Evolutionary conservation across 352 stramenopile species (phyloP).

Genomic region (Phytophthora meadii): DNA sequence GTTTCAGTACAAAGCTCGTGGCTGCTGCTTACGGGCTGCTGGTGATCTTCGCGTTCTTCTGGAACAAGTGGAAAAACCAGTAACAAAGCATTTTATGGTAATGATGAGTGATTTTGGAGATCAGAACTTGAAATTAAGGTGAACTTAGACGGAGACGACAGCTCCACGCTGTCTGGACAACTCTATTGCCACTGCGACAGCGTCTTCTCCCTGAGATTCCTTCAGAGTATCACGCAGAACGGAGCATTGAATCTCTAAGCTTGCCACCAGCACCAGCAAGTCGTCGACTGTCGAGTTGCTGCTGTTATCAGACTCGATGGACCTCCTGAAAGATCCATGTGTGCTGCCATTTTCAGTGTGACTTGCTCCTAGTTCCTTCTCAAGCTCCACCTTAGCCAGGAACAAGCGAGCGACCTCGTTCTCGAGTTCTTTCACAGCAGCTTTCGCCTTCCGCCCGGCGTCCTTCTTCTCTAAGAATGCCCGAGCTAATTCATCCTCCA

Average conservation of each 20-base stretch:
- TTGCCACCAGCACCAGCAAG: constrained; percentile 66
- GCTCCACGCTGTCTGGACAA: constrained; percentile 41
- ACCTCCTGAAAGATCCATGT: constrained; percentile 25
- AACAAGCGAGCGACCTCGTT: constrained; percentile 63
- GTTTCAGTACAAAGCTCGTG: constrained; percentile 71
- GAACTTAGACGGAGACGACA: constrained; percentile 37
- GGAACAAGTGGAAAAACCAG: constrained; percentile 51
- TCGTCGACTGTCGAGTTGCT: constrained; percentile 52
- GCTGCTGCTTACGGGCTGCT: constrained; percentile 63
- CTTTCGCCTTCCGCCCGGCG: constrained; percentile 57
- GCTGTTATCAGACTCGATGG: constrained; percentile 17
- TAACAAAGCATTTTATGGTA: constrained; percentile 19
- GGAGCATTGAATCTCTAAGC: constrained; percentile 75
- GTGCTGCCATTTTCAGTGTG: constrained; percentile 14
- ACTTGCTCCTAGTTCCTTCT: constrained; percentile 37
- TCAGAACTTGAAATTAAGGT: constrained; percentile 11
- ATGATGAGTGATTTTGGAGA: constrained; percentile 1
- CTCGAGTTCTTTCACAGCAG: constrained; percentile 59
- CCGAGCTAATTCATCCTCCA: constrained; percentile 61
- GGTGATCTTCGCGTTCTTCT: constrained; percentile 41
- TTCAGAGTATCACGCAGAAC: constrained; percentile 61
- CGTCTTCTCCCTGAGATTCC: constrained; percentile 44
- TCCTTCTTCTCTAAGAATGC: constrained; percentile 65
- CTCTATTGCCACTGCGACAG: constrained; percentile 41
- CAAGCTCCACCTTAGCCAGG: constrained; percentile 60